Base-by-base conservation (phyloP, 495 filamentous ascomycete species). In the Penicillium ochrochloron region DNA sequence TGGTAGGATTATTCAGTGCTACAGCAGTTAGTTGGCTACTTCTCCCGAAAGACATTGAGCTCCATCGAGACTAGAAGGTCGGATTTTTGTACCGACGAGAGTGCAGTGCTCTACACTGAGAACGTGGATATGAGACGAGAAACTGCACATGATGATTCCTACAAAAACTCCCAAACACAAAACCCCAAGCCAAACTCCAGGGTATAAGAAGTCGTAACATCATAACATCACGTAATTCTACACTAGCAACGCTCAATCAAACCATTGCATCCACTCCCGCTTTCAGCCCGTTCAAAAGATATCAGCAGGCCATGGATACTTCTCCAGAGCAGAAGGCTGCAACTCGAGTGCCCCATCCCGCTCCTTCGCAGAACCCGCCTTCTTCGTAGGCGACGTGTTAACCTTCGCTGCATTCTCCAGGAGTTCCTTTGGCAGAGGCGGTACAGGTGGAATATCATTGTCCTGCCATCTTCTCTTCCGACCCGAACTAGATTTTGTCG, bases 221-320 rank as follows among this genome's bases (percentile, higher is more conserved):
- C 67, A 21, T 69, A 29, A 66, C 57, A 67, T 60, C 65, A 57
- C 34, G 15, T 37, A 33, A 14, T 51, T 34, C 53, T 51, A 56
- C 25, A 63, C 54, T 9, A 46, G 25, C 25, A 19, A 23, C 44
- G 27, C 57, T 14, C 14, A 37, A 8, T 27, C 19, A 33, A 21
- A n/a, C 55, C 55, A n/a, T 41, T 27, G 1, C 48, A 29, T 5
- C 14, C 48, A n/a, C n/a, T 48, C n/a, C 11, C 42, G 5, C n/a
- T 19, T 48, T 23, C 41, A 48, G 19, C 42, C 21, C 5, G 39
- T 57, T 76, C 62, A 84, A 57, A 84, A 84, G 14, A 83, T 75
- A 66, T 83, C 82, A 44, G 81, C 79, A 0, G 75, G 76, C 82
- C 82, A 85, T 19, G 74, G 68, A 39, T 76, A 84, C 21, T 76